Conservation (phyloP, 306 rosid genomes). For the Malus orientalis region DNA sequence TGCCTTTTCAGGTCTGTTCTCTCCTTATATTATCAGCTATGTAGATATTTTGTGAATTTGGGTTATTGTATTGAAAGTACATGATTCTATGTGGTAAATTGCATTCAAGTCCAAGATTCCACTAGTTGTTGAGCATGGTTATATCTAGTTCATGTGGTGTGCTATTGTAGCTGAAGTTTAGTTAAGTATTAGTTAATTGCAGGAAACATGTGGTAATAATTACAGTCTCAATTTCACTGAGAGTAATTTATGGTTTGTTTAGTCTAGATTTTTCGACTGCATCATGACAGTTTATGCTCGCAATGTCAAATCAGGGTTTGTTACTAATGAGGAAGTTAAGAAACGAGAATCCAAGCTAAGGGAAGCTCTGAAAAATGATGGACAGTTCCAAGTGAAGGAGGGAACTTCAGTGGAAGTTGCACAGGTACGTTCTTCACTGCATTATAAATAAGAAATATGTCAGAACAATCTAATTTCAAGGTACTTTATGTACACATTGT, state of each 20-base stretch:
- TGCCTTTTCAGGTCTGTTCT: slow-evolving; percentile 77
- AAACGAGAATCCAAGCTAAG: slow-evolving; percentile 51
- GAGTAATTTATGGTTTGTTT: not conserved
- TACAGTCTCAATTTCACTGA: not conserved
- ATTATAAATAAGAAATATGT: slow-evolving; percentile 11
- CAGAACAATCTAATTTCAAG: not conserved
- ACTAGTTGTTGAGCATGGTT: not conserved
- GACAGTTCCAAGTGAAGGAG: slow-evolving; percentile 52
- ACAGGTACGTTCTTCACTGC: slow-evolving; percentile 48
- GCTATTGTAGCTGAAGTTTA: not conserved
- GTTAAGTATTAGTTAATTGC: not conserved
- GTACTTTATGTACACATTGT: not conserved
- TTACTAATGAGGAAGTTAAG: slow-evolving; percentile 63
- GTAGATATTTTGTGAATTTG: not conserved
- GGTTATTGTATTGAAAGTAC: not conserved
- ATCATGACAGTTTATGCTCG: not conserved
- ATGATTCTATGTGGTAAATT: not conserved
- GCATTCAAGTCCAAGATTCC: not conserved
- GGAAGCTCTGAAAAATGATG: slow-evolving; percentile 51
- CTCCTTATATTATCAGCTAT: slow-evolving; percentile 6
- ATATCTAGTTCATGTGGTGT: not conserved
- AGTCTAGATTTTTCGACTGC: not conserved
- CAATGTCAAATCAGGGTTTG: slow-evolving; percentile 48
- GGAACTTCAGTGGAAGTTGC: slow-evolving; percentile 62
- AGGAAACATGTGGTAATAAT: not conserved